Percentiles rank a stretch among this genome's conserved stretches.
phyloP scores from a whole-genome alignment of 163 green algal species.

The Coccomyxa subellipsoidea region DNA sequence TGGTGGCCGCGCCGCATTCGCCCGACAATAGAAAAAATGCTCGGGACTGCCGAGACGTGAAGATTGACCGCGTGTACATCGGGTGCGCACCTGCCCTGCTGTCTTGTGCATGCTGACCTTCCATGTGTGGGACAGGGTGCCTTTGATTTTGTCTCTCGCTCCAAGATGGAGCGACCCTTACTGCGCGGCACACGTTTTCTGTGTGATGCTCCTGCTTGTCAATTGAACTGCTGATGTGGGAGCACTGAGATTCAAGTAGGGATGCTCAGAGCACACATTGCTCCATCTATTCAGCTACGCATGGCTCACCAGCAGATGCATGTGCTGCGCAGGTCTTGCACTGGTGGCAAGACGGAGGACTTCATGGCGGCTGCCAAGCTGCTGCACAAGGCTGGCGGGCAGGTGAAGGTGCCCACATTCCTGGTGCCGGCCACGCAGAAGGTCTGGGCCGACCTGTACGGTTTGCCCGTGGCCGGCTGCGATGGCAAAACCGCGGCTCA shows the following conservation, averaged over 20 bases:
- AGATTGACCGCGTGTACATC: slow-evolving; percentile 97
- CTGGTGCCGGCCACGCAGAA: slow-evolving; percentile 96
- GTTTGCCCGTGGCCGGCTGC: slow-evolving; percentile 81
- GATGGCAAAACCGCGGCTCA: slow-evolving; percentile 92
- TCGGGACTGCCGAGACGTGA: slow-evolving; percentile 78
- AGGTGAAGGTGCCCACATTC: slow-evolving; percentile 95
- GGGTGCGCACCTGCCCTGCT: slow-evolving; percentile 42
- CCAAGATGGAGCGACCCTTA: too few relatives aligned
- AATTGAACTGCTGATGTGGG: too few relatives aligned
- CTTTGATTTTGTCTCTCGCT: too few relatives aligned
- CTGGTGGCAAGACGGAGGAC: slow-evolving; percentile 95
- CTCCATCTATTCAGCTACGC: too few relatives aligned
- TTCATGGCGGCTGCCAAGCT: slow-evolving; percentile 89
- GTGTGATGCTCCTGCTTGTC: too few relatives aligned
- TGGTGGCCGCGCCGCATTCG: slow-evolving; percentile 92
- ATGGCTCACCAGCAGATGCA: too few relatives aligned
- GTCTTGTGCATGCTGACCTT: too few relatives aligned
- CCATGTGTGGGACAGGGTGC: too few relatives aligned
- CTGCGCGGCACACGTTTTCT: too few relatives aligned
- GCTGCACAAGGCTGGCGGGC: slow-evolving; percentile 71
- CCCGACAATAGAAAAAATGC: slow-evolving; percentile 94
- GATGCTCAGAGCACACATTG: too few relatives aligned
- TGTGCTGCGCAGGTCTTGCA: slow-evolving; percentile 56
- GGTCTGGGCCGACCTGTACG: slow-evolving; percentile 96
- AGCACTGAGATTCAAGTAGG: too few relatives aligned